A percentile compares a stretch with the other conserved stretches of the same genome.
These are phyloP conservation scores for Brassica balearica DNA, from an alignment of 441 rosid species.

Conservation along the genomic window DNA sequence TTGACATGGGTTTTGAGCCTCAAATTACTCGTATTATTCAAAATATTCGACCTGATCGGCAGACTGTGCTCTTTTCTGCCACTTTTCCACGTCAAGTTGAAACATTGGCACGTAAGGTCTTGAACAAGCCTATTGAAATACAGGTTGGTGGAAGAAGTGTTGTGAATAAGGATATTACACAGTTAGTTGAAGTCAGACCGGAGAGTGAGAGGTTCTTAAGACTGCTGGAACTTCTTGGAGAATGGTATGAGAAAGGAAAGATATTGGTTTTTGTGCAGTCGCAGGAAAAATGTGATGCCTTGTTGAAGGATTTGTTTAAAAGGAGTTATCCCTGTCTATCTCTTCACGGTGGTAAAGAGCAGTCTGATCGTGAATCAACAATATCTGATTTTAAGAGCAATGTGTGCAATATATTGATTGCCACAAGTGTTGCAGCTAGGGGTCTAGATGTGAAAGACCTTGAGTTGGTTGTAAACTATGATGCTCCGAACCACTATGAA, in stretches of 20 bases:
- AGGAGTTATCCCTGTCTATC: conserved; percentile 92
- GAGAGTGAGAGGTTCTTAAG: conserved; percentile 87
- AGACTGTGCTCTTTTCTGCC: conserved; percentile 97
- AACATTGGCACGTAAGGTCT: conserved; percentile 83
- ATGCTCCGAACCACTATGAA: conserved; percentile 89
- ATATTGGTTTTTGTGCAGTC: conserved; percentile 82
- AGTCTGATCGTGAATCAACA: conserved; percentile 92
- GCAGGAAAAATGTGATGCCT: conserved; percentile 88
- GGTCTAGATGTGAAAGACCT: conserved; percentile 98
- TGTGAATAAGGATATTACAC: conserved; percentile 89
- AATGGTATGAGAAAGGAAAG: conserved; percentile 97
- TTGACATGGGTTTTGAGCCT: conserved; percentile 99
- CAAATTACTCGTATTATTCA: conserved; percentile 93
- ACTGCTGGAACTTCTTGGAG: conserved; percentile 87
- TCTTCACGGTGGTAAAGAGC: conserved; percentile 96
- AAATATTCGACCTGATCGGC: conserved; percentile 88
- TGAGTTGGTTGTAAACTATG: conserved; percentile 86
- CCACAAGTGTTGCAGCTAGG: conserved; percentile 95
- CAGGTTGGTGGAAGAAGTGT: conserved; percentile 99
- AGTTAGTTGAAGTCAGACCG: conserved; percentile 89
- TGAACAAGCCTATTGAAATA: conserved; percentile 83
- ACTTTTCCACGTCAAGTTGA: conserved; percentile 99
- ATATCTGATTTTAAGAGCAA: conserved; percentile 85
- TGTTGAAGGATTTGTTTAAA: conserved; percentile 78
- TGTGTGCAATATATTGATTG: conserved; percentile 85